These are phyloP conservation scores for Cutaneotrichosporon dermatis DNA, from an alignment of 1,284 basidiomycete genomes.

Conservation along the genomic window DNA sequence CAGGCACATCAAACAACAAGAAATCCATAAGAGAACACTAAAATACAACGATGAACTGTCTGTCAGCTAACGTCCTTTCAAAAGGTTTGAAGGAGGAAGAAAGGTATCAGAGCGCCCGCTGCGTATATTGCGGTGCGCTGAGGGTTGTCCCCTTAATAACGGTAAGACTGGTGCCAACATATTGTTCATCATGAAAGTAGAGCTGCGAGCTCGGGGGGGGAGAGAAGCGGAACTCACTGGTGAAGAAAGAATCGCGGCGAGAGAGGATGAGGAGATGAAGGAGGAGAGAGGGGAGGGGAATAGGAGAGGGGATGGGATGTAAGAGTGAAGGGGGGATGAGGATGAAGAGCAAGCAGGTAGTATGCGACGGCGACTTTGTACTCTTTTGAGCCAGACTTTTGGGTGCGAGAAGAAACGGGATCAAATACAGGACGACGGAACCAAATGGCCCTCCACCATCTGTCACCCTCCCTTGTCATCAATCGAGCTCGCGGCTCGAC, in stretches of 20 bases:
- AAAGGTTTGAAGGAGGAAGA: too few species aligned
- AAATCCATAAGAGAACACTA: background rate
- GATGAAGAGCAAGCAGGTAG: background rate
- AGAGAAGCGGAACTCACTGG: slow-evolving; percentile 1
- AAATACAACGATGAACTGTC: background rate
- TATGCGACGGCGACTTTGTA: background rate
- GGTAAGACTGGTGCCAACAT: slow-evolving; percentile 47
- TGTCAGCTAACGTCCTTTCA: background rate
- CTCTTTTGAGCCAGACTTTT: background rate
- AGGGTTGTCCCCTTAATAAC: slow-evolving; percentile 29
- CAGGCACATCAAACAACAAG: too few species aligned
- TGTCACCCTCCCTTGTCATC: too few species aligned
- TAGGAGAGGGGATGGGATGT: background rate
- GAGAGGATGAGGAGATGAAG: background rate
- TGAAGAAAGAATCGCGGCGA: background rate
- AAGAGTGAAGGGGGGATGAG: background rate
- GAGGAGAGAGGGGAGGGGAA: background rate
- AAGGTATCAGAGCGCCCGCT: slow-evolving; percentile 30
- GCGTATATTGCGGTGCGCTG: slow-evolving; percentile 30
- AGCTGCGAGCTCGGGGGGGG: background rate
- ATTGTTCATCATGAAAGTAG: slow-evolving; percentile 25
- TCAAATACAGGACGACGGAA: background rate
- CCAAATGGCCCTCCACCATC: background rate
- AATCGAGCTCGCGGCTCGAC: too few species aligned
- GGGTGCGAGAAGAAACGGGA: background rate